Conservation (phyloP, 495 filamentous ascomycete genomes). For the Xanthoparmelia taractica region DNA sequence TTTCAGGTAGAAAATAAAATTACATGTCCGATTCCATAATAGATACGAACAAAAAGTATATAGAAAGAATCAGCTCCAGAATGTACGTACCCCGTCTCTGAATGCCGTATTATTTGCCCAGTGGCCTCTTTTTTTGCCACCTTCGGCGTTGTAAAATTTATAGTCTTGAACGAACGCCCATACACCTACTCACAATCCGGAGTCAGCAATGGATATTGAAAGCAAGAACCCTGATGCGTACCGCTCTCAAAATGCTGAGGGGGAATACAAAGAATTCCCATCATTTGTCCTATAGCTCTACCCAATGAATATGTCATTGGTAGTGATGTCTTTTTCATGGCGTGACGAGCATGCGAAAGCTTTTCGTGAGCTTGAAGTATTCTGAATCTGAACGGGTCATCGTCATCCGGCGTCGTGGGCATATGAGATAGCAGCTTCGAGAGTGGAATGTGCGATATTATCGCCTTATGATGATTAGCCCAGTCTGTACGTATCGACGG, state of each 20-base stretch:
- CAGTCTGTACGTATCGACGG: too few species aligned
- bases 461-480: too few species aligned
- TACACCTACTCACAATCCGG: not conserved
- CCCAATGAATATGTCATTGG: not conserved
- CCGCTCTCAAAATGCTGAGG: not conserved
- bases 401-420: too few species aligned
- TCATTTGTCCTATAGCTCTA: not conserved
- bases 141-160: not conserved
- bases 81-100: not conserved
- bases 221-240: not conserved
- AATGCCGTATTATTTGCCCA: not conserved
- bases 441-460: too few species aligned
- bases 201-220: not conserved
- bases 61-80: too few species aligned
- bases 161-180: not conserved
- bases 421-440: too few species aligned
- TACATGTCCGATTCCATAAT: too few species aligned
- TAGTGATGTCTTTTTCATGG: not conserved
- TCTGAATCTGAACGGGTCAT: not conserved
- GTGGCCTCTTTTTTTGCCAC: not conserved
- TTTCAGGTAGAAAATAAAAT: too few species aligned
- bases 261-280: not conserved
- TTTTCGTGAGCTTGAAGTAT: not conserved
- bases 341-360: not conserved
- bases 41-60: too few species aligned